These are phyloP conservation scores for Fabrea salina DNA, from an alignment of 169 alveolate species.

Conservation along the genomic window DNA sequence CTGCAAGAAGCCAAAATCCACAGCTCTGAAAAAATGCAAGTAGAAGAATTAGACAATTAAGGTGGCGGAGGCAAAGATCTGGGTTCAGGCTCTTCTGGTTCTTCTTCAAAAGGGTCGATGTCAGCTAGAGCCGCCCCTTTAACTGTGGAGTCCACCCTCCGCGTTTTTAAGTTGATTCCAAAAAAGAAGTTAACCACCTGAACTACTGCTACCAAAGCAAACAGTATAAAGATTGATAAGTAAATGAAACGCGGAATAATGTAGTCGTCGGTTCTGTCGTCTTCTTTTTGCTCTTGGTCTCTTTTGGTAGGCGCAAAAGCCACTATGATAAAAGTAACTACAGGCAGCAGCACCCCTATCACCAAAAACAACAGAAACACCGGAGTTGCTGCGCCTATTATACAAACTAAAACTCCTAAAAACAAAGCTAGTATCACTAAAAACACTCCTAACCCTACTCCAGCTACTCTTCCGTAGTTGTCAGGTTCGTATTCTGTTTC, in stretches of 20 bases:
- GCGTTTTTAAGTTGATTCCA: slow-evolving; percentile 6
- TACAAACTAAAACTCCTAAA: slow-evolving; percentile 27
- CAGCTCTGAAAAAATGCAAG: no score
- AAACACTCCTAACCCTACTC: slow-evolving; percentile 31
- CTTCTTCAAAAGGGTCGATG: no score
- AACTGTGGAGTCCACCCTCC: slow-evolving; percentile 8
- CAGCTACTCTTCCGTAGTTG: slow-evolving; percentile 32
- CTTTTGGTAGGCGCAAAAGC: slow-evolving; percentile 28
- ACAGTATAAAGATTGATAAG: background rate
- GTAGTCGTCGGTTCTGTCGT: background rate
- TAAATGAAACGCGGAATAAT: background rate
- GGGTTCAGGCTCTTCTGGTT: no score
- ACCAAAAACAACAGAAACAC: background rate
- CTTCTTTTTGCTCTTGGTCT: slow-evolving; percentile 6
- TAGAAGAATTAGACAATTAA: no score
- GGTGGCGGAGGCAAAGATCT: no score
- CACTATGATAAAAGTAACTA: slow-evolving; percentile 22
- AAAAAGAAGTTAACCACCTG: background rate
- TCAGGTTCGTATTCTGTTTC: background rate
- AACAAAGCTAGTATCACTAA: slow-evolving; percentile 6
- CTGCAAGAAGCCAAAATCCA: background rate
- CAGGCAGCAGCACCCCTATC: slow-evolving; percentile 10
- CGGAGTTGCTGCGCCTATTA: slow-evolving; percentile 33
- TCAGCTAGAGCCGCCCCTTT: background rate
- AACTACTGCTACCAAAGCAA: background rate